phyloP scores from a whole-genome alignment of 495 filamentous ascomycete species.

The Hyphodiscus hymeniophilus region DNA sequence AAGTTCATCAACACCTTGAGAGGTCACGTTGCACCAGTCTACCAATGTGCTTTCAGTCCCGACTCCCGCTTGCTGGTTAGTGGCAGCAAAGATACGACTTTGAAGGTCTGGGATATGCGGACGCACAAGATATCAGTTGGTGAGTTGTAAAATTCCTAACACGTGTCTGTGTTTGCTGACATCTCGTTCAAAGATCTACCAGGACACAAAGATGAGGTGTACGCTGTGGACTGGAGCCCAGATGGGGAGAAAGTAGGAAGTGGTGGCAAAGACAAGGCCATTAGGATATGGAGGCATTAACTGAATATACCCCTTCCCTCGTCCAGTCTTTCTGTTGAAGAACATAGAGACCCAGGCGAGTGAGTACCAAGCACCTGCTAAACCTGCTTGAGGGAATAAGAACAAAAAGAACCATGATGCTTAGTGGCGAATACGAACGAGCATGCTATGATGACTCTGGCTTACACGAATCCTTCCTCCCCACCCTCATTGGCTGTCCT shows the following conservation, averaged over 20 bases:
- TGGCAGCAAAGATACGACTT: constrained; percentile 81
- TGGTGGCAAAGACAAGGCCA: constrained; percentile 88
- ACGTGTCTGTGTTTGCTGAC: too few species aligned
- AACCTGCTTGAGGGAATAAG: too few species aligned
- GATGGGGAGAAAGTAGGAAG: constrained; percentile 80
- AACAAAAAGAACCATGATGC: too few species aligned
- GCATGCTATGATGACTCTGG: too few species aligned
- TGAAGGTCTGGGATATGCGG: constrained; percentile 89
- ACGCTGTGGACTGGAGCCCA: constrained; percentile 85
- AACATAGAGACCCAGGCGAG: too few species aligned
- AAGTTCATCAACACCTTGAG: constrained; percentile 79
- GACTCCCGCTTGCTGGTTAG: constrained; percentile 82
- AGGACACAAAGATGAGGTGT: constrained; percentile 92
- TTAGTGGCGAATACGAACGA: too few species aligned
- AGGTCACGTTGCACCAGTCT: constrained; percentile 90
- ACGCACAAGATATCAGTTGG: constrained; percentile 66
- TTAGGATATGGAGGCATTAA: constrained; percentile 62
- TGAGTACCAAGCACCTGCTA: too few species aligned
- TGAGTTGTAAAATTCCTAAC: constrained; percentile 8
- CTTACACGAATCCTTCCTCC: too few species aligned
- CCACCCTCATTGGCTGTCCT: too few species aligned
- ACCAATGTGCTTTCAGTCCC: constrained; percentile 82
- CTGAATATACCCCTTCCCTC: not conserved
- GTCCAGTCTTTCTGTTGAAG: too few species aligned
- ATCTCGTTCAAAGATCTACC: too few species aligned